Percentiles rank a stretch among this genome's conserved stretches.
Evolutionary conservation across 2,329 filamentous ascomycete genomes (phyloP).

Genomic region (Pyrenochaeta sp.): DNA sequence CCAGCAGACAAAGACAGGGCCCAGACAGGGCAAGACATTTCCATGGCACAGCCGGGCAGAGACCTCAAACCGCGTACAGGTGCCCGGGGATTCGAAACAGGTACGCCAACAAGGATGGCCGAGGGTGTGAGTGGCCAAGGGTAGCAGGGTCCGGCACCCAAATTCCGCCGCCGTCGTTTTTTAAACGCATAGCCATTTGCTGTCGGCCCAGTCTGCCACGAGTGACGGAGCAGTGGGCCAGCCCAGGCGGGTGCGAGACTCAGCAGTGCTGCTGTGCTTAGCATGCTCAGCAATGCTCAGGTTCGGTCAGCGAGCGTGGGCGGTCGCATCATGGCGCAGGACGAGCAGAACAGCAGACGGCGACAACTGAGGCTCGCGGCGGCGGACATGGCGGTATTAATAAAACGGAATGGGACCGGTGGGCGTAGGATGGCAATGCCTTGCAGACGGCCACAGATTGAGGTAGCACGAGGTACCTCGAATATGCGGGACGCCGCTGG

Average conservation of each 20-base stretch:
- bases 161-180: slow-evolving; percentile 39
- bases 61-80: slow-evolving; percentile 35
- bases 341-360: slow-evolving; percentile 1
- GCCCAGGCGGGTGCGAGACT: slow-evolving; percentile 29
- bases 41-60: too few species aligned
- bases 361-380: slow-evolving; percentile 5
- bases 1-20: slow-evolving; percentile 17
- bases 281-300: too few species aligned
- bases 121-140: slow-evolving; percentile 19
- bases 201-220: slow-evolving; percentile 34
- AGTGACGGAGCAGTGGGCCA: slow-evolving; percentile 33
- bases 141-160: slow-evolving; percentile 36
- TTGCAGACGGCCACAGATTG: slow-evolving; percentile 37
- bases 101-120: slow-evolving; percentile 43
- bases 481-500: slow-evolving; percentile 39
- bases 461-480: slow-evolving; percentile 44
- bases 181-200: slow-evolving; percentile 43
- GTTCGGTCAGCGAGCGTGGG: slow-evolving; percentile 32
- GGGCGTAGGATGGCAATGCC: slow-evolving; percentile 32
- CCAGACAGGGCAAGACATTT: slow-evolving; percentile 23
- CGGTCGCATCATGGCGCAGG: slow-evolving; percentile 26
- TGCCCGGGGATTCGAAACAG: slow-evolving; percentile 39
- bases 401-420: slow-evolving; percentile 30
- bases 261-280: slow-evolving; percentile 33
- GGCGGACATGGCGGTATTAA: slow-evolving; percentile 14